These are phyloP conservation scores for Pelargonium hybrid DNA, from an alignment of 441 rosid genomes.

Conservation along the genomic window DNA sequence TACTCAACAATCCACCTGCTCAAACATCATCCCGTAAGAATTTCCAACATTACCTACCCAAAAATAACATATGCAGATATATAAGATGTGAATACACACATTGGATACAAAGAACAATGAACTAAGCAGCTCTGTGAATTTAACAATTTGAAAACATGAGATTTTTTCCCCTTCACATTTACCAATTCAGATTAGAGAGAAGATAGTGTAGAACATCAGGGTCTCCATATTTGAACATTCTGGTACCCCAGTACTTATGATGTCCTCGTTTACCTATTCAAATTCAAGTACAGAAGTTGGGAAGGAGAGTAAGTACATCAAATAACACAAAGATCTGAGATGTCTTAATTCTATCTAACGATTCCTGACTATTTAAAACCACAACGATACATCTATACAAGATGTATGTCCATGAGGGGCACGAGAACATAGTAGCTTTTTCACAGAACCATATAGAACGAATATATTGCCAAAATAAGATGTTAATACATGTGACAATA, in stretches of 20 bases:
- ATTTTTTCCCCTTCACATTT: constrained; percentile 23
- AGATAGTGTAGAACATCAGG: constrained; percentile 83
- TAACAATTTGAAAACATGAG: constrained; percentile 3
- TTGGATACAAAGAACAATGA: not conserved
- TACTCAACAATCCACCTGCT: constrained; percentile 91
- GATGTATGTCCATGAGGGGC: not conserved
- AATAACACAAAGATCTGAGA: not conserved
- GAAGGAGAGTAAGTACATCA: not conserved
- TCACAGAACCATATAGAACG: not conserved
- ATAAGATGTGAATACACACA: not conserved
- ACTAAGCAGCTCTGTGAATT: not conserved
- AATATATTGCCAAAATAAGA: not conserved
- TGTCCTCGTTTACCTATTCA: constrained; percentile 77
- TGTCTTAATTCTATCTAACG: not conserved
- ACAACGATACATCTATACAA: not conserved
- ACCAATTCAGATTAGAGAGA: constrained; percentile 92
- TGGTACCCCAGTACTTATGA: constrained; percentile 95
- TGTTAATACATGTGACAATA: not conserved
- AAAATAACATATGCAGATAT: not conserved
- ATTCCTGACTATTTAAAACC: not conserved
- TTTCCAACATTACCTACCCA: constrained; percentile 19
- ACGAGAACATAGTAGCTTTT: not conserved
- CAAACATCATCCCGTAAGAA: constrained; percentile 31
- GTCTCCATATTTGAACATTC: constrained; percentile 92
- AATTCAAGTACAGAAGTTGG: constrained; percentile 14